phyloP scores from a whole-genome alignment of 148 eudicot species.

The Fagopyrum tataricum region DNA sequence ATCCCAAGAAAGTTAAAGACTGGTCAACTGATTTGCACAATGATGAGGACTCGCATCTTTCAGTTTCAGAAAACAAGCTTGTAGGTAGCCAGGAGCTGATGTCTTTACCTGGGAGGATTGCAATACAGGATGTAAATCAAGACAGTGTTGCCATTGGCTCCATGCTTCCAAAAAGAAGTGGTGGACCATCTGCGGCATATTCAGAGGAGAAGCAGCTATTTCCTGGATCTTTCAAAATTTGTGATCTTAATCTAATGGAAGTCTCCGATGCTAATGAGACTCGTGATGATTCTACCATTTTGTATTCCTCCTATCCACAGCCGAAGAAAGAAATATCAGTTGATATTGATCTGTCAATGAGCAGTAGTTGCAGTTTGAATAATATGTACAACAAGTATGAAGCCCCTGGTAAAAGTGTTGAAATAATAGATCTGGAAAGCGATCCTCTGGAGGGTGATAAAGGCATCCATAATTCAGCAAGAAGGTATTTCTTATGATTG shows the following conservation, averaged over 20 bases:
- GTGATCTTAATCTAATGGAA: conserved; percentile 82
- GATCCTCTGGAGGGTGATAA: conserved; percentile 47
- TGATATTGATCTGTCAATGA: conserved; percentile 67
- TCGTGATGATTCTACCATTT: conserved; percentile 30
- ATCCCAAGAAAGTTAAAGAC: conserved; percentile 53
- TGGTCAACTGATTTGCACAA: conserved; percentile 44
- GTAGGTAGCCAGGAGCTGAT: conserved; percentile 23
- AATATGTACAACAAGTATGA: conserved; percentile 37
- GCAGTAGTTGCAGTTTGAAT: conserved; percentile 33
- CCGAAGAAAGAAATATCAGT: conserved; percentile 33
- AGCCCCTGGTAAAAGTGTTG: conserved; percentile 50
- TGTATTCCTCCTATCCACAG: conserved; percentile 42
- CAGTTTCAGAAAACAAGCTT: conserved; percentile 28
- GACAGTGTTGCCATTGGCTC: conserved; percentile 31
- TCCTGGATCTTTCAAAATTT: conserved; percentile 72
- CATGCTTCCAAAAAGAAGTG: conserved; percentile 25
- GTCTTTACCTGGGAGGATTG: conserved; percentile 22
- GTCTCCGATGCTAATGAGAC: conserved; percentile 52
- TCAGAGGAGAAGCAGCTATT: conserved; percentile 73
- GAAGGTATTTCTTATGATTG: conserved; percentile 32
- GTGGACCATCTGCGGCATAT: conserved; percentile 31
- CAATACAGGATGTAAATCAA: conserved; percentile 24
- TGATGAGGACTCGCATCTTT: conserved; percentile 28
- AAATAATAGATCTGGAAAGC: conserved; percentile 87
- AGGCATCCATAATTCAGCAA: conserved; percentile 30